Percentiles rank a stretch among this genome's conserved stretches.
These are phyloP conservation scores for Aspergillus ochraceoroseus DNA, from an alignment of 2,329 filamentous ascomycete genomes.

Conservation along the genomic window DNA sequence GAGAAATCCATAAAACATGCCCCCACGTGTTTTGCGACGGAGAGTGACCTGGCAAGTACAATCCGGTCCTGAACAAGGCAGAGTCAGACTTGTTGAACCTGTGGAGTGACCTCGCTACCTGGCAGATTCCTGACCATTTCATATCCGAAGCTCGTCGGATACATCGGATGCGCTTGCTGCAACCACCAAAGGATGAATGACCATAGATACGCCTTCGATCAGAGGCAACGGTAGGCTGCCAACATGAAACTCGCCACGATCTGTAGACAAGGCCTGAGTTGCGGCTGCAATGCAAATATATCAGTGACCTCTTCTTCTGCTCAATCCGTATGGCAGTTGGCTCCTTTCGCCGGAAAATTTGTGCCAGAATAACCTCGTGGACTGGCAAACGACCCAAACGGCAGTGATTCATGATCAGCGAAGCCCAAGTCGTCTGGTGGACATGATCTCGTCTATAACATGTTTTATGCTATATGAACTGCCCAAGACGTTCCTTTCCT, in stretches of 20 bases:
- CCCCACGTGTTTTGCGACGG: no score
- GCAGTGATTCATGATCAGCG: constrained; percentile 23
- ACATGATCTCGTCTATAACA: constrained; percentile 23
- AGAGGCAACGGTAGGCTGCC: constrained; percentile 9
- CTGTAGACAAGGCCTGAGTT: constrained; percentile 17
- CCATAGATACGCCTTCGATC: constrained; percentile 24
- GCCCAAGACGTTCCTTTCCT: constrained; percentile 18
- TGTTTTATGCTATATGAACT: constrained; percentile 19
- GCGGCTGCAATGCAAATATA: constrained; percentile 23
- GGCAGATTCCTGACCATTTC: constrained; percentile 25
- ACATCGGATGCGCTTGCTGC: constrained; percentile 22
- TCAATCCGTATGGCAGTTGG: constrained; percentile 6
- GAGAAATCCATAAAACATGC: no score
- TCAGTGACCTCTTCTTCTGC: constrained; percentile 18
- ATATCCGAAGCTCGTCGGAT: constrained; percentile 21
- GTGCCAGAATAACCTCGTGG: constrained; percentile 22
- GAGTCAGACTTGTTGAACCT: constrained; percentile 1
- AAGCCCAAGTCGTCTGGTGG: constrained; percentile 24
- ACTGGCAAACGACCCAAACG: constrained; percentile 21
- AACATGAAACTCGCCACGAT: neutral
- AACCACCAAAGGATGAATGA: constrained; percentile 22
- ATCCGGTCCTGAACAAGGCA: no score
- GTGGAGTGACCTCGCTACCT: constrained; percentile 14
- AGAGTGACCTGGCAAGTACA: no score
- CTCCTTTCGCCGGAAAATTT: constrained; percentile 3